phyloP scores from a whole-genome alignment of 306 rosid genomes.

The Castanea crenata region DNA sequence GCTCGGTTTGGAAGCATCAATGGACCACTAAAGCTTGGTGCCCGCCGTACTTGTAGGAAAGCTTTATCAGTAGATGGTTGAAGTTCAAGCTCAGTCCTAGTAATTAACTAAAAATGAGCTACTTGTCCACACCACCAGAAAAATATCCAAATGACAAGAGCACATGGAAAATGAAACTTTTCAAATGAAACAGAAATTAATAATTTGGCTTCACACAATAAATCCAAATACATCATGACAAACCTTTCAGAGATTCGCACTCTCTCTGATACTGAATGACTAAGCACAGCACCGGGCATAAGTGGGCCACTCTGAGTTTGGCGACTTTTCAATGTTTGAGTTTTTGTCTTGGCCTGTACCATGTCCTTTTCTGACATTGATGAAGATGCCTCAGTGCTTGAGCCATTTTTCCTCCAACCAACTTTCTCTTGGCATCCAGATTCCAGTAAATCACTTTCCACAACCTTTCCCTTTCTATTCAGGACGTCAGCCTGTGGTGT shows the following conservation, averaged over 20 bases:
- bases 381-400: conserved; percentile 41
- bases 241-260: conserved; percentile 60
- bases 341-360: conserved; percentile 46
- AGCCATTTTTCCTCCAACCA: conserved; percentile 48
- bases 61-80: conserved; percentile 49
- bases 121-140: conserved; percentile 8
- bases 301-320: conserved; percentile 92
- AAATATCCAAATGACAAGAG: background rate
- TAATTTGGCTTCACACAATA: conserved; percentile 2
- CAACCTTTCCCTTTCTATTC: conserved; percentile 43
- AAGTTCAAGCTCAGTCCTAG: conserved; percentile 71
- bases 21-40: conserved; percentile 97
- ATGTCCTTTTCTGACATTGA: conserved; percentile 47
- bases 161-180: background rate
- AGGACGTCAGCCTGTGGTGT: conserved; percentile 35
- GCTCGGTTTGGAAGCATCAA: conserved; percentile 98
- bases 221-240: conserved; percentile 9
- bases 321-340: conserved; percentile 49
- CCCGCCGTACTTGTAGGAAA: conserved; percentile 60
- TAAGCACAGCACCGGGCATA: conserved; percentile 60
- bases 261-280: conserved; percentile 70
- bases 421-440: conserved; percentile 40
- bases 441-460: conserved; percentile 47
- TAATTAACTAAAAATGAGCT: conserved; percentile 24
- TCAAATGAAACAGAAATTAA: background rate